phyloP scores from a whole-genome alignment of 2,329 filamentous ascomycete genomes.

The Shiraia bambusicola region DNA sequence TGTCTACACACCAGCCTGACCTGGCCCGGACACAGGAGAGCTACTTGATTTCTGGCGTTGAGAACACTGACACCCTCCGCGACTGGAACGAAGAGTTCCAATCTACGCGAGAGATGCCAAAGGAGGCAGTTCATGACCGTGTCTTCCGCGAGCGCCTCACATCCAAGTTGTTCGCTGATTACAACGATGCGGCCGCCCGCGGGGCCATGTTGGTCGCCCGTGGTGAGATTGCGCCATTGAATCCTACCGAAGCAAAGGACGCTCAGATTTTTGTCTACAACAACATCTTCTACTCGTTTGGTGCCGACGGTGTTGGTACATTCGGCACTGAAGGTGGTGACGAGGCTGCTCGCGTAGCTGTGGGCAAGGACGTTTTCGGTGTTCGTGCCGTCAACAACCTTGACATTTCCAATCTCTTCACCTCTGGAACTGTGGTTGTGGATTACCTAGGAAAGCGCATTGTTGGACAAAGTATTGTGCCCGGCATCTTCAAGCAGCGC shows the following conservation, averaged over 20 bases:
- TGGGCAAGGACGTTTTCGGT: slow-evolving; percentile 92
- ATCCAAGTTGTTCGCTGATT: slow-evolving; percentile 96
- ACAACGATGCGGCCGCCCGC: slow-evolving; percentile 90
- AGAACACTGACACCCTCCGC: slow-evolving; percentile 89
- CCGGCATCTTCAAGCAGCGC: slow-evolving; percentile 97
- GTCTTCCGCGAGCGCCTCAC: slow-evolving; percentile 93
- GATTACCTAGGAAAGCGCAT: slow-evolving; percentile 97
- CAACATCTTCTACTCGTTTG: slow-evolving; percentile 99
- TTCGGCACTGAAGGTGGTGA: slow-evolving; percentile 96
- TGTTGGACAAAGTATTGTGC: slow-evolving; percentile 96
- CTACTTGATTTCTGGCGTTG: slow-evolving; percentile 83
- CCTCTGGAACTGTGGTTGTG: slow-evolving; percentile 91
- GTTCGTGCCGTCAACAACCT: slow-evolving; percentile 96
- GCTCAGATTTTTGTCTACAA: slow-evolving; percentile 99
- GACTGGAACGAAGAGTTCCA: slow-evolving; percentile 99
- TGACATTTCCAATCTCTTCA: slow-evolving; percentile 92
- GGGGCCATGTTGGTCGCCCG: slow-evolving; percentile 90
- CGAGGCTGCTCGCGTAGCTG: slow-evolving; percentile 91
- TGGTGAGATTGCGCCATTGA: slow-evolving; percentile 88
- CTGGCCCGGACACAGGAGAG: slow-evolving; percentile 89
- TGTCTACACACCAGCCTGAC: slow-evolving; percentile 75
- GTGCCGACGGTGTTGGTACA: slow-evolving; percentile 93
- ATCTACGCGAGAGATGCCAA: slow-evolving; percentile 89
- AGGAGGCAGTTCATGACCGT: slow-evolving; percentile 89
- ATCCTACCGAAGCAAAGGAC: slow-evolving; percentile 88